Evolutionary conservation across 306 rosid species (phyloP), one percentile per base, ranked within the genome.

Genomic region (Prinsepia uniflora): DNA sequence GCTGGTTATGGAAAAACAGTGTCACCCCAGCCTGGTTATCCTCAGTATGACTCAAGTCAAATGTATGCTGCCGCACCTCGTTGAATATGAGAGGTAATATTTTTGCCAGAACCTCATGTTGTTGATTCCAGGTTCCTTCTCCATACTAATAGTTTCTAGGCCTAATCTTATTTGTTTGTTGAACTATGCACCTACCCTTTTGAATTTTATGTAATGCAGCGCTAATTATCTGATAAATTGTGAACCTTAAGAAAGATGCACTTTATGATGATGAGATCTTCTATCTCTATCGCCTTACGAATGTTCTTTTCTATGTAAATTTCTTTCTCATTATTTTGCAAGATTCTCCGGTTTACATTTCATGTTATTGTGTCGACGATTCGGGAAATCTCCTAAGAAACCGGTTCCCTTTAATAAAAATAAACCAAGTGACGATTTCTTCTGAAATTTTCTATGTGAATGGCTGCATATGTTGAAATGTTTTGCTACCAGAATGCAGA

Each of bases 11-110:
- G 84, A 45, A 90, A 93, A 78, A 88, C 96, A 3, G 63, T 82
- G 71, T 93, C 97, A 0, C 98, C 98, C 15, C 98, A 90, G 88
- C 98, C 98, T 39, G 87, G 83, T 13, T 95, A 90, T 65, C 70
- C 95, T 20, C 99, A 95, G 65, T 91, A 95, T 11, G 99, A 95
- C 75, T 62, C 99, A 2, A 79, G 86, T 64, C 97, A 91, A 84
- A 86, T 85, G 62, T 91, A 89, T 69, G 91, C 83, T 69, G 95
- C 83, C 5, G 90, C 90, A 1, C 89, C 92, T 19, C 92, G 93
- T 68, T 89, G 82, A 81, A 79, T 56, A 18, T 54, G 8, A 53
- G 24, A 53, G 20, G 14, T 55, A 70, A 70, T 13, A 19, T 20
- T 7, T 8, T 10, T 3, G 9, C n/a, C 2, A 57, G 55, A 70